Conservation (phyloP, 1,284 basidiomycete species). For the Bjerkandera adusta region DNA sequence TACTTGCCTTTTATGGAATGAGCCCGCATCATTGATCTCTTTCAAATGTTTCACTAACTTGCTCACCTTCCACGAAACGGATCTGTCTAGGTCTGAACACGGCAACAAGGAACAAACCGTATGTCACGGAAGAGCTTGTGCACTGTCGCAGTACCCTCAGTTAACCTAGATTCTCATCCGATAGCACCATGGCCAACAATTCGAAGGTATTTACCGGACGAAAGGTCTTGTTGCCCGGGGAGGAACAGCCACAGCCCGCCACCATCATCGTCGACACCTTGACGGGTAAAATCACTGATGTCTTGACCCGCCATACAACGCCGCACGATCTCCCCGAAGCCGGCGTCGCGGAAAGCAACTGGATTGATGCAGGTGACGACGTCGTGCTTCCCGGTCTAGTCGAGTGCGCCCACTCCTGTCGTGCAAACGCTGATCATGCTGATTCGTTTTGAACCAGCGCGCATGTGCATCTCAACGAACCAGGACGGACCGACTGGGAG, state of each 20-base stretch:
- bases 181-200: no score
- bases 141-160: background rate
- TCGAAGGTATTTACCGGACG: slow-evolving; percentile 48
- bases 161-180: background rate
- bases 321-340: slow-evolving; percentile 32
- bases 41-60: no score
- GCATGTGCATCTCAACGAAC: slow-evolving; percentile 93
- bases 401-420: slow-evolving; percentile 53
- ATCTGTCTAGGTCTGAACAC: no score
- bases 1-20: no score
- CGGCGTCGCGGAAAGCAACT: slow-evolving; percentile 37
- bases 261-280: slow-evolving; percentile 64
- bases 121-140: background rate
- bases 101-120: no score
- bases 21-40: no score
- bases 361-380: slow-evolving; percentile 63
- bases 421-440: background rate
- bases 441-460: slow-evolving; percentile 49
- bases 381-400: slow-evolving; percentile 83
- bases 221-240: slow-evolving; percentile 60
- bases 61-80: no score
- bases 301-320: slow-evolving; percentile 37
- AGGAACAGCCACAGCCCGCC: slow-evolving; percentile 54
- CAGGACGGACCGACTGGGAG: slow-evolving; percentile 91
- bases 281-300: slow-evolving; percentile 67